A percentile compares a stretch with the other conserved stretches of the same genome.
Conservation (phyloP, 805 yeast species). For the Candida sithepensis region DNA sequence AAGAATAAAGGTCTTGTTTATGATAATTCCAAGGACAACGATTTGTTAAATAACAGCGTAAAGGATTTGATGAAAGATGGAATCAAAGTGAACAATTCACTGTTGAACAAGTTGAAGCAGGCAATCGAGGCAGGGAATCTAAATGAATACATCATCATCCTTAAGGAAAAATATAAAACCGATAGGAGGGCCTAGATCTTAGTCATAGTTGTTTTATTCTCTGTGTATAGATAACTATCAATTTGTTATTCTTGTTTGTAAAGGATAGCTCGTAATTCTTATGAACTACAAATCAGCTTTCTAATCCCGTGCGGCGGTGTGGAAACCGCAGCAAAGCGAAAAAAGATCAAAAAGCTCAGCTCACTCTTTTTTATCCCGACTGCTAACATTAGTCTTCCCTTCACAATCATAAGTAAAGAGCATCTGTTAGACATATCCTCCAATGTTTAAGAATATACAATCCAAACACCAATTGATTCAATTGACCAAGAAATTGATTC, state of each 20-base stretch:
- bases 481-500: conserved; percentile 56
- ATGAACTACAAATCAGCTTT: too few species aligned
- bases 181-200: conserved; percentile 22
- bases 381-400: too few species aligned
- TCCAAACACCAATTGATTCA: conserved; percentile 13
- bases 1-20: conserved; percentile 10
- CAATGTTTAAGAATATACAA: conserved; percentile 1
- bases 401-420: too few species aligned
- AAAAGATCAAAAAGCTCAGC: neutral
- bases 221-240: too few species aligned
- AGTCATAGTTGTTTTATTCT: neutral
- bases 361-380: too few species aligned
- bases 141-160: conserved; percentile 26
- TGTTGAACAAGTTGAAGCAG: conserved; percentile 16
- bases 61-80: conserved; percentile 23
- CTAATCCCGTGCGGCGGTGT: too few species aligned
- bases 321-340: too few species aligned
- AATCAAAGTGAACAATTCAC: conserved; percentile 18
- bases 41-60: conserved; percentile 15
- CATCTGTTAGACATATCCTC: too few species aligned
- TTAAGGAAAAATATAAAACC: conserved; percentile 24
- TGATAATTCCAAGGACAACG: conserved; percentile 13
- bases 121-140: conserved; percentile 25
- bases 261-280: too few species aligned
- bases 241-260: too few species aligned